Base-by-base conservation (phyloP, 352 stramenopile genomes). In the Phytophthora tubulina region DNA sequence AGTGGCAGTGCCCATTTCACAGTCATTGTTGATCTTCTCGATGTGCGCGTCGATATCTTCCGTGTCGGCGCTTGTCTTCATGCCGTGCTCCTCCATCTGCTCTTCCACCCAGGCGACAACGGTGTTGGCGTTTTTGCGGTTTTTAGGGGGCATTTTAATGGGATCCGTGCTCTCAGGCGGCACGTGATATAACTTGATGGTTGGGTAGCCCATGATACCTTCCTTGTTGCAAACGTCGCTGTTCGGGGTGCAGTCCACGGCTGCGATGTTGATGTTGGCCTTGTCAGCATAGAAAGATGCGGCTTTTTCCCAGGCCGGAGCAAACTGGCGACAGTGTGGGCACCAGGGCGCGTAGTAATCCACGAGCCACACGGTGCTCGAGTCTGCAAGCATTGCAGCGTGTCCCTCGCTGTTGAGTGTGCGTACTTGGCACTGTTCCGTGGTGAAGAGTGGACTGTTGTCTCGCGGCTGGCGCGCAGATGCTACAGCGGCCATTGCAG, bases 331-430 rank as follows among this genome's bases (percentile, higher is more conserved):
- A 67, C 86, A 95, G 67, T 95, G 88, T 30, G 84, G 85, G 39
- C 88, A 95, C 88, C 86, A 94, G 8, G 88, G 88, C 35, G 88
- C 83, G 70, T 95, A 95, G 63, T 93, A 95, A 62, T 94, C 85
- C 35, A 95, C 82, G 53, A 93, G 54, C 86, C 86, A 94, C 51
- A 92, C 84, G 33, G 84, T 66, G 52, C 72, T 56, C 6, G 78
- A 74, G 52, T 70, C 68, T 56, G 79, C 76, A 50, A 84, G 55
- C 66, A 89, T 82, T 31, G 79, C 63, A 32, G 73, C 57, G 58
- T 82, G 87, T 45, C 62, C 64, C 13, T 65, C 63, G 39, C 72
- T 63, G 45, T 82, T 71, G 15, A 91, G 73, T 15, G 59, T 67
- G 38, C 67, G 73, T 35, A 94, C 77, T 33, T 72, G 69, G 52